Percentiles rank a stretch among this genome's conserved stretches.
Evolutionary conservation across 306 rosid genomes (phyloP).

Genomic region (Luffa acutangula): DNA sequence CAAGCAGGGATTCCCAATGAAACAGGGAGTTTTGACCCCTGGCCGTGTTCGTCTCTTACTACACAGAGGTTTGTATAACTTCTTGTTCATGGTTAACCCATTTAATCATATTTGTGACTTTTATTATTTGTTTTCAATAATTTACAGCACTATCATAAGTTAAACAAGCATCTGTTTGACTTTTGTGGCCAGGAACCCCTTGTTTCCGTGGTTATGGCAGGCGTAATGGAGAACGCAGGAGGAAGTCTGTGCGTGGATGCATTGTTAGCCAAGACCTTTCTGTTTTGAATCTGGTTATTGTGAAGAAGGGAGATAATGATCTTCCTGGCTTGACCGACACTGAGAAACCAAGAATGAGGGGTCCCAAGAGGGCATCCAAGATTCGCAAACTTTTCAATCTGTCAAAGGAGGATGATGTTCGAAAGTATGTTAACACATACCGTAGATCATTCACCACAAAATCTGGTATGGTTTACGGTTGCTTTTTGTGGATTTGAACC

Average conservation of each 20-base stretch:
- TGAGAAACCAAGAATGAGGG: conserved; percentile 54
- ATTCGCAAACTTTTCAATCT: conserved; percentile 46
- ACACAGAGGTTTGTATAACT: conserved; percentile 24
- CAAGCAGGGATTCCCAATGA: conserved; percentile 57
- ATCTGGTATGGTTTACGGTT: conserved; percentile 17
- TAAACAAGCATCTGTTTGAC: background rate
- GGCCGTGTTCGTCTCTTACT: conserved; percentile 44
- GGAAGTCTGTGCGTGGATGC: conserved; percentile 53
- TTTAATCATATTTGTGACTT: background rate
- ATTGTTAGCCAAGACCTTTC: conserved; percentile 52
- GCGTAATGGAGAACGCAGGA: conserved; percentile 47
- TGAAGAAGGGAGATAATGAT: conserved; percentile 49
- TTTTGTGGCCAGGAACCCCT: conserved; percentile 32
- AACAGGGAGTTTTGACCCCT: conserved; percentile 51
- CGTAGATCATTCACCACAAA: conserved; percentile 37
- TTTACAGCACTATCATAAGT: background rate
- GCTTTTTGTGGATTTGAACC: background rate
- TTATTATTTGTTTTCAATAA: background rate
- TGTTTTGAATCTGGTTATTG: conserved; percentile 52
- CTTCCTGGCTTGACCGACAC: conserved; percentile 52
- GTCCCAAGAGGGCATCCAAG: conserved; percentile 57
- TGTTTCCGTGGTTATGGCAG: conserved; percentile 55
- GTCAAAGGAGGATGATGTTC: conserved; percentile 50
- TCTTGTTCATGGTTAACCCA: background rate
- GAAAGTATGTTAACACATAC: conserved; percentile 50